These are phyloP conservation scores for Wickerhamiella azymoides DNA, from an alignment of 805 yeast genomes.

Conservation along the genomic window DNA sequence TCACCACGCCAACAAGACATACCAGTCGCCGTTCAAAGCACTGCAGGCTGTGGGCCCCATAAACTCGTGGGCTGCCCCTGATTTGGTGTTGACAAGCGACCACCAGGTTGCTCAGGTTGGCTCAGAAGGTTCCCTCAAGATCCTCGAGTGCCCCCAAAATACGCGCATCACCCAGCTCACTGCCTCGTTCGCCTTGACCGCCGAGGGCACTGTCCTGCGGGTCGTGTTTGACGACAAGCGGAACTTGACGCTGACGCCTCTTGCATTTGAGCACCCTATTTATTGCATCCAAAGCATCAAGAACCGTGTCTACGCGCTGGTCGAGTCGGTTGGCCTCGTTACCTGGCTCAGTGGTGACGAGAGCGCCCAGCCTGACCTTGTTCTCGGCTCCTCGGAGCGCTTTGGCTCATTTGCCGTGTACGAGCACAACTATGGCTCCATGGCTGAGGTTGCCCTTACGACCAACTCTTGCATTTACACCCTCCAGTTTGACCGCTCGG, in stretches of 20 bases:
- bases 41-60: neutral
- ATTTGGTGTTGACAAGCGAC: neutral
- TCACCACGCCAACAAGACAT: constrained; percentile 5
- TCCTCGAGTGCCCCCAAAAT: neutral
- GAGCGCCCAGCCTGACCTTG: neutral
- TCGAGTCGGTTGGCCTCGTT: neutral
- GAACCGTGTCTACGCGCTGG: constrained; percentile 6
- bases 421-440: constrained; percentile 6
- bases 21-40: constrained; percentile 3
- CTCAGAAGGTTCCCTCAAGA: neutral
- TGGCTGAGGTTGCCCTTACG: constrained; percentile 1
- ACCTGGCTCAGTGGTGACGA: constrained; percentile 5
- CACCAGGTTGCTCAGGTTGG: neutral
- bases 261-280: neutral
- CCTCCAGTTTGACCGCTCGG: constrained; percentile 1
- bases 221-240: constrained; percentile 3
- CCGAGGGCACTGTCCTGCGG: neutral
- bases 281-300: neutral
- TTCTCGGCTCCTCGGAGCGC: neutral
- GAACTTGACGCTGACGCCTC: neutral
- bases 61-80: neutral
- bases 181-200: neutral
- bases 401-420: neutral
- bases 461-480: neutral
- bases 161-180: neutral